A percentile compares a stretch with the other conserved stretches of the same genome.
Conservation (phyloP, 768 basidiomycete genomes). For the Mycena galericulata region DNA sequence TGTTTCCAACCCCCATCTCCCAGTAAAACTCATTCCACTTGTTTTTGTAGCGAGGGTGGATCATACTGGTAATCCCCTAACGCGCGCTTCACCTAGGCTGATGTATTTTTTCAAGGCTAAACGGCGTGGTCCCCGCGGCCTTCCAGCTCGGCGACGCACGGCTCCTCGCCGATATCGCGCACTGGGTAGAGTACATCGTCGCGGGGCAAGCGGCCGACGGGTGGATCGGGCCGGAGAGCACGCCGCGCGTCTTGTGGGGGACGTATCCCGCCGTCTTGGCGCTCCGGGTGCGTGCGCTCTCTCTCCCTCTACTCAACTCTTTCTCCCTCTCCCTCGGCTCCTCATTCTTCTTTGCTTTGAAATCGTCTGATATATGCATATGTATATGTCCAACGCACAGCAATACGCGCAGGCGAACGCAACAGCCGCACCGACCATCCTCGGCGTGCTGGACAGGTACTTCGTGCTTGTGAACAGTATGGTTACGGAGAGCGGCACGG, state of each 20-base stretch:
- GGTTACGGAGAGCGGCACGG: slow-evolving; percentile 15
- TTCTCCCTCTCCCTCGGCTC: too few species aligned
- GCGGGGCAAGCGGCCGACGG: slow-evolving; percentile 24
- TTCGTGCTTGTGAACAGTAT: slow-evolving; percentile 27
- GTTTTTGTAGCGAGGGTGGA: slow-evolving; percentile 18
- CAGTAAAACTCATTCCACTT: background rate
- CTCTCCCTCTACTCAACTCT: too few species aligned
- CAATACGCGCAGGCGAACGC: slow-evolving; percentile 33
- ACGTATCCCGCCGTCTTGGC: slow-evolving; percentile 32
- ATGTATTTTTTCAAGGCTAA: slow-evolving; percentile 20
- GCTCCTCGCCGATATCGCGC: slow-evolving; percentile 27
- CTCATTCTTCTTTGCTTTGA: slow-evolving; percentile 27
- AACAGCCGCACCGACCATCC: slow-evolving; percentile 27
- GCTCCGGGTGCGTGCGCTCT: too few species aligned
- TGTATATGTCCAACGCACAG: background rate
- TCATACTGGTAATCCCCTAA: slow-evolving; percentile 16
- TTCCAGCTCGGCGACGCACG: slow-evolving; percentile 29
- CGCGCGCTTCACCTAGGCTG: background rate
- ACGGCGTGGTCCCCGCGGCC: slow-evolving; percentile 29
- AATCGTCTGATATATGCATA: background rate
- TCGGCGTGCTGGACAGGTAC: slow-evolving; percentile 23
- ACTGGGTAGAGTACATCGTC: slow-evolving; percentile 30
- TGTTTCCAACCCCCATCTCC: background rate
- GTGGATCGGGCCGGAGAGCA: slow-evolving; percentile 32
- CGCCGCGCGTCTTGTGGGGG: slow-evolving; percentile 30